A percentile compares a stretch with the other conserved stretches of the same genome.
Evolutionary conservation across 495 filamentous ascomycete genomes (phyloP).

Genomic region (Aspergillus saccharolyticus): DNA sequence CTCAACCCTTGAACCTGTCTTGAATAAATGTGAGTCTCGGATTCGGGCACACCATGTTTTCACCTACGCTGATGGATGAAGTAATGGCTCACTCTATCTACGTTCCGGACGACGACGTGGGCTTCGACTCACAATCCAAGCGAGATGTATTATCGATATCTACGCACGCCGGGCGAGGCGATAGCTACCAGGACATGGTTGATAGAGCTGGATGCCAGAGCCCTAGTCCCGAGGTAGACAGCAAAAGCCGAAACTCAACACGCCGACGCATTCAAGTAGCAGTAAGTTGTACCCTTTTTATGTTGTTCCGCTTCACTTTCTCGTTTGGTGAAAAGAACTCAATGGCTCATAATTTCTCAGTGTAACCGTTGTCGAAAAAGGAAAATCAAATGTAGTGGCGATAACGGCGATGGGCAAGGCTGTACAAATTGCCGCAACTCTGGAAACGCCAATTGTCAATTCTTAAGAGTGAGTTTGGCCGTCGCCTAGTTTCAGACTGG

Average conservation of each 20-base stretch:
- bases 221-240: slow-evolving; percentile 25
- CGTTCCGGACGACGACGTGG: slow-evolving; percentile 22
- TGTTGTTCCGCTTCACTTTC: neutral
- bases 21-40: slow-evolving; percentile 20
- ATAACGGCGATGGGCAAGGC: slow-evolving; percentile 65
- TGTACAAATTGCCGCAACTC: slow-evolving; percentile 81
- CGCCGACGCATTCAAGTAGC: slow-evolving; percentile 61
- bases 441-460: slow-evolving; percentile 65
- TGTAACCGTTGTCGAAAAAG: slow-evolving; percentile 87
- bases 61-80: slow-evolving; percentile 18
- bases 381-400: slow-evolving; percentile 95
- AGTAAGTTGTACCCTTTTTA: slow-evolving; percentile 40
- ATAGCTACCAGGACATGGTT: slow-evolving; percentile 23
- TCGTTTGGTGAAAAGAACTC: slow-evolving; percentile 6
- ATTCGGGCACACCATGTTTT: slow-evolving; percentile 17
- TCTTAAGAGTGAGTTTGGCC: slow-evolving; percentile 60
- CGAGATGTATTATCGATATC: slow-evolving; percentile 24
- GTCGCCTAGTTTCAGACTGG: neutral
- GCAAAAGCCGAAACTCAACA: slow-evolving; percentile 31
- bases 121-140: slow-evolving; percentile 21
- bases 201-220: slow-evolving; percentile 21
- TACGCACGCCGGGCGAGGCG: slow-evolving; percentile 20
- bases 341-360: slow-evolving; percentile 38
- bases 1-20: slow-evolving; percentile 13
- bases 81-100: slow-evolving; percentile 35